Percentiles rank a stretch among this genome's conserved stretches.
These are phyloP conservation scores for Zasmidium citrigriseum DNA, from an alignment of 2,329 filamentous ascomycete genomes.

Conservation along the genomic window DNA sequence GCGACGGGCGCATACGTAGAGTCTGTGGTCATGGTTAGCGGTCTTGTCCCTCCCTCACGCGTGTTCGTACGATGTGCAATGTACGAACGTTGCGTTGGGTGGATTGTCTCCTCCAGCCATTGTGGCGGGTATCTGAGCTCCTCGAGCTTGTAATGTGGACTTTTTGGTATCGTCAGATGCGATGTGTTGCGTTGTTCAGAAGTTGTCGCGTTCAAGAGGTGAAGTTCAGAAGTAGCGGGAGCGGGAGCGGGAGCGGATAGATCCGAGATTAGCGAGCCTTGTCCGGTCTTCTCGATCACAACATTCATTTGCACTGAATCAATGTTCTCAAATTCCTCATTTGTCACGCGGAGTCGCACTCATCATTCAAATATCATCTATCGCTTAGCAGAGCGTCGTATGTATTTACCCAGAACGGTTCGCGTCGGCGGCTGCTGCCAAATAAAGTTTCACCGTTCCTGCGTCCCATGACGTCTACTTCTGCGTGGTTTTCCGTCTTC, in stretches of 20 bases:
- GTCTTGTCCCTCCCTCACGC: slow-evolving; percentile 10
- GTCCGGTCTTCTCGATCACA: too few species aligned
- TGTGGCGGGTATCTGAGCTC: not conserved
- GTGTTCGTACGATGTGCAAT: slow-evolving; percentile 44
- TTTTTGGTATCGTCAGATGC: not conserved
- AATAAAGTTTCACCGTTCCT: not conserved
- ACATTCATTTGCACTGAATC: too few species aligned
- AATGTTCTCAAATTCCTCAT: too few species aligned
- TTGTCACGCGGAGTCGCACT: too few species aligned
- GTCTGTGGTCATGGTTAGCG: slow-evolving; percentile 22
- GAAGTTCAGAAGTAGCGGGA: too few species aligned
- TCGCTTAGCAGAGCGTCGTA: not conserved
- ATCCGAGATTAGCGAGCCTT: too few species aligned
- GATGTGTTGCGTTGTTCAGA: not conserved
- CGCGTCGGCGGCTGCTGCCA: not conserved
- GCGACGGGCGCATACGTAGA: slow-evolving; percentile 32
- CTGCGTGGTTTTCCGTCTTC: not conserved
- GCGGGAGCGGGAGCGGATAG: too few species aligned
- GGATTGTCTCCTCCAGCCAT: slow-evolving; percentile 22
- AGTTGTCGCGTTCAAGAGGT: too few species aligned
- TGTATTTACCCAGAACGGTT: not conserved
- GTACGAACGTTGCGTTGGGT: slow-evolving; percentile 44
- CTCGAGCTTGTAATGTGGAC: not conserved
- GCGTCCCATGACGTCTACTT: not conserved
- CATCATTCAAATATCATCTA: too few species aligned